A percentile compares a stretch with the other conserved stretches of the same genome.
These are phyloP conservation scores for Gonapodya sp. DNA, from an alignment of 192 early-diverging fungal genomes.

Conservation along the genomic window DNA sequence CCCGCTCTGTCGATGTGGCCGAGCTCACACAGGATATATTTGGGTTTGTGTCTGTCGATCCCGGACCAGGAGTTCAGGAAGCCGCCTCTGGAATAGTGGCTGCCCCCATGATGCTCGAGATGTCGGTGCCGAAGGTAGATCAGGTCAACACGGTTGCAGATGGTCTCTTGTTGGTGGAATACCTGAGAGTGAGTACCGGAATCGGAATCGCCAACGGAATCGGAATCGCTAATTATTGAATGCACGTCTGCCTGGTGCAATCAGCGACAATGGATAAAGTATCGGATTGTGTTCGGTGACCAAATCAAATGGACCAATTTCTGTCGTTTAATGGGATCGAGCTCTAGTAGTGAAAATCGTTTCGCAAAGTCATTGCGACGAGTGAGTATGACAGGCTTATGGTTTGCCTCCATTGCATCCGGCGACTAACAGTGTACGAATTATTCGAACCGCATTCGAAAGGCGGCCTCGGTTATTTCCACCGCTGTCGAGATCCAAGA, in stretches of 20 bases:
- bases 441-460: not conserved
- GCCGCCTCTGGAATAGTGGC: not conserved
- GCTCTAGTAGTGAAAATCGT: not conserved
- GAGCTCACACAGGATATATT: not conserved
- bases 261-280: conserved; percentile 9
- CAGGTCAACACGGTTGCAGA: conserved; percentile 3
- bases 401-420: not conserved
- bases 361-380: conserved; percentile 1
- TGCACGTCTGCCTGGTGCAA: no score
- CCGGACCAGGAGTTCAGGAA: not conserved
- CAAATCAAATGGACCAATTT: conserved; percentile 3
- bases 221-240: no score
- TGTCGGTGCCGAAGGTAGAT: conserved; percentile 7
- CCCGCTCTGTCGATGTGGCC: not conserved
- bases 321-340: conserved; percentile 7
- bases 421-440: not conserved
- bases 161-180: not conserved
- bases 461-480: not conserved
- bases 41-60: not conserved
- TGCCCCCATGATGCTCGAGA: not conserved
- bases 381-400: not conserved
- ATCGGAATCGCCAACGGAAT: no score
- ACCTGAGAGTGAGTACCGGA: not conserved
- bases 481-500: not conserved
- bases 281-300: not conserved